Percentiles rank a stretch among this genome's conserved stretches.
Conservation (phyloP, 2,329 filamentous ascomycete species). For the Xylariales sp. region DNA sequence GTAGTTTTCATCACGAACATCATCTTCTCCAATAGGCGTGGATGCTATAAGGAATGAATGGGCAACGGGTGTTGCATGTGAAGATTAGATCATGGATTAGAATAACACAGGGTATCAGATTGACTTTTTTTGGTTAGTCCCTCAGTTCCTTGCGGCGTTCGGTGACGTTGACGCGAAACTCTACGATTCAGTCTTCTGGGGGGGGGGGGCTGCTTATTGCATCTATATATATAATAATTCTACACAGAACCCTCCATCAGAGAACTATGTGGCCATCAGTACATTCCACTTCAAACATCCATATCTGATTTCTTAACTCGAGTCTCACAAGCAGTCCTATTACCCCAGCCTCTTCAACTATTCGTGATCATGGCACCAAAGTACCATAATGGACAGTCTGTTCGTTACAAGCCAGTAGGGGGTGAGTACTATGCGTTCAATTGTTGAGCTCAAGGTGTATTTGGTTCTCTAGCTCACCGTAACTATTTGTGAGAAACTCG, state of each 20-base stretch:
- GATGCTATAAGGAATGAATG: not conserved
- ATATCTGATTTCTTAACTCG: too few species aligned
- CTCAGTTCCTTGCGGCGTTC: not conserved
- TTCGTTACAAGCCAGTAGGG: constrained; percentile 48
- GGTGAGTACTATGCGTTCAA: constrained; percentile 27
- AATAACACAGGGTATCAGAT: not conserved
- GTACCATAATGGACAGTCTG: constrained; percentile 42
- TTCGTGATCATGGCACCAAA: constrained; percentile 42
- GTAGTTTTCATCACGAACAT: constrained; percentile 23
- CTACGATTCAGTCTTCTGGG: constrained; percentile 9
- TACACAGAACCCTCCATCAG: not conserved
- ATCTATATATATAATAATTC: not conserved
- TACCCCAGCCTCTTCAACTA: not conserved
- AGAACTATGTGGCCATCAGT: not conserved
- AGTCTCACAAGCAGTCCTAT: not conserved
- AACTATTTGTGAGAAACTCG: too few species aligned
- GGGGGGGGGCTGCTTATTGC: not conserved
- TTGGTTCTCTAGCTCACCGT: too few species aligned
- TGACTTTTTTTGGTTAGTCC: constrained; percentile 1
- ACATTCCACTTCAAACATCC: too few species aligned
- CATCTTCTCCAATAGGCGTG: not conserved
- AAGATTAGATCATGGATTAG: constrained; percentile 26
- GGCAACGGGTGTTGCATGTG: constrained; percentile 13
- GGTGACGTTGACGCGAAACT: constrained; percentile 34
- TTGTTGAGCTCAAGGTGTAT: too few species aligned